phyloP scores from a whole-genome alignment of 176 grass and related monocot genomes.

The Cocos nucifera region DNA sequence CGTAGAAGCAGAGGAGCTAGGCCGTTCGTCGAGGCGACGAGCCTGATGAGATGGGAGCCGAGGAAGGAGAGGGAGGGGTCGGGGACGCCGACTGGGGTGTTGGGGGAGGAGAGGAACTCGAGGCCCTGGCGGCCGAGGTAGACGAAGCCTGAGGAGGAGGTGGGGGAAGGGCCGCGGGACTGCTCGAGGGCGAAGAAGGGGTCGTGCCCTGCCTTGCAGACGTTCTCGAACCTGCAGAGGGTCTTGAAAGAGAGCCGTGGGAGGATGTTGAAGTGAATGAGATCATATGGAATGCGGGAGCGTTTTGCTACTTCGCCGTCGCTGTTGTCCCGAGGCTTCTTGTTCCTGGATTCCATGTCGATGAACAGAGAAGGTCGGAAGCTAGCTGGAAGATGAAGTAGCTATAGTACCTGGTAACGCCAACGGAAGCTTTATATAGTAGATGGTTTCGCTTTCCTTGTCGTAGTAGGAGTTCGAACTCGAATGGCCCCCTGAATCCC shows the following conservation, averaged over 20 bases:
- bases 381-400: too few relatives aligned
- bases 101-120: neutral
- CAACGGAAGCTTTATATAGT: too few relatives aligned
- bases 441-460: too few relatives aligned
- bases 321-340: too few relatives aligned
- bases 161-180: conserved; percentile 20
- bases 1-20: conserved; percentile 37
- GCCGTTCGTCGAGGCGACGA: conserved; percentile 43
- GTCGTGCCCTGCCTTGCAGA: conserved; percentile 32
- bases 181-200: neutral
- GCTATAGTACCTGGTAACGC: too few relatives aligned
- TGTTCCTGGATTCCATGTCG: too few relatives aligned
- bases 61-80: conserved; percentile 19
- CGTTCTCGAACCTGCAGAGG: conserved; percentile 27
- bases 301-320: too few relatives aligned
- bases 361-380: too few relatives aligned
- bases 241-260: conserved; percentile 30
- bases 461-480: too few relatives aligned
- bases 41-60: conserved; percentile 17
- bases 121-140: conserved; percentile 1
- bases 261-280: conserved; percentile 9
- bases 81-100: conserved; percentile 3
- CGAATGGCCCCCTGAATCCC: too few relatives aligned
- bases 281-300: too few relatives aligned
- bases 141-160: conserved; percentile 29